Evolutionary conservation across 1,139 yeast genomes (phyloP).

Genomic region (Cylindricascospora bacillispora): DNA sequence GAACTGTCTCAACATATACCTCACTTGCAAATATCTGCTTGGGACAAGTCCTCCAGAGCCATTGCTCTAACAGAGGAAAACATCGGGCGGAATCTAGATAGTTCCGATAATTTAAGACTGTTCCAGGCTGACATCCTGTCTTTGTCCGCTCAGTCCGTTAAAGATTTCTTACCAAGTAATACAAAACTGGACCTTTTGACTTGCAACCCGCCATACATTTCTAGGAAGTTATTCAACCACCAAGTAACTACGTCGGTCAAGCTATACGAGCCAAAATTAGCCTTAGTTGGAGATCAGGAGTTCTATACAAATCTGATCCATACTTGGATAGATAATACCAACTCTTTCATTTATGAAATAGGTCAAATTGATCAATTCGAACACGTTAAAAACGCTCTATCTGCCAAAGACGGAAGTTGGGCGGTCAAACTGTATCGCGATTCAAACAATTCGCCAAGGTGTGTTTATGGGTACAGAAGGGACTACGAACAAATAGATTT

Average conservation of each 20-base stretch:
- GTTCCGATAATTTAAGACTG: not conserved
- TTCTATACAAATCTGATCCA: conserved; percentile 49
- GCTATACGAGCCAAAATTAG: conserved; percentile 60
- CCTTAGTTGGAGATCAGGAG: conserved; percentile 63
- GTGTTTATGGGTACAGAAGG: conserved; percentile 23
- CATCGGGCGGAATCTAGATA: conserved; percentile 4
- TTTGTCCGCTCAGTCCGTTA: not conserved
- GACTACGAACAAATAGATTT: not conserved
- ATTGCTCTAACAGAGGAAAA: conserved; percentile 40
- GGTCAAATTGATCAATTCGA: conserved; percentile 27
- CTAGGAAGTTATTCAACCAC: conserved; percentile 31
- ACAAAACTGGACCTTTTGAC: conserved; percentile 40
- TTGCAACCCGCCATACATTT: conserved; percentile 87
- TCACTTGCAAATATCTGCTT: conserved; percentile 30
- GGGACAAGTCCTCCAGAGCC: conserved; percentile 53
- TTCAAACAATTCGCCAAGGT: conserved; percentile 25
- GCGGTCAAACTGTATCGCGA: conserved; percentile 23
- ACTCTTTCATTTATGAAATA: conserved; percentile 33
- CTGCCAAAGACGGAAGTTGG: conserved; percentile 14
- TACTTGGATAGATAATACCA: conserved; percentile 20
- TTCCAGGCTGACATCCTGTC: not conserved
- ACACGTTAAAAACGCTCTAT: conserved; percentile 8
- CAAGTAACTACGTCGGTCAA: conserved; percentile 48
- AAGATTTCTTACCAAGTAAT: not conserved
- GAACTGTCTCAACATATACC: conserved; percentile 19